Conservation (phyloP, 352 stramenopile species). For the Pythium aphanidermatum region DNA sequence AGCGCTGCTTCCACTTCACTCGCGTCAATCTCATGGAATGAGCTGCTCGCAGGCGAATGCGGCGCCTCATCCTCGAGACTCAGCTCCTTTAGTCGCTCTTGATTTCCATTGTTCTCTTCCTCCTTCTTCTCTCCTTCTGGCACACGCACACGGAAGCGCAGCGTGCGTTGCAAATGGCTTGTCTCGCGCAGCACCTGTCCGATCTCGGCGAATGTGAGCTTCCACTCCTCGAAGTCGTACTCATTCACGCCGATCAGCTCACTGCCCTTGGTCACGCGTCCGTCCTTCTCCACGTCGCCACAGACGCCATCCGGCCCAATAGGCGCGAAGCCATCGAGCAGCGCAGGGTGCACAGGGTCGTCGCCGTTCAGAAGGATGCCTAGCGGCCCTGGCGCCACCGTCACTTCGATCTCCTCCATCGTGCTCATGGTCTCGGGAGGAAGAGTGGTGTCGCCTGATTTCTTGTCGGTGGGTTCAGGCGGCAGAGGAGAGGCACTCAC, state of each 20-base stretch:
- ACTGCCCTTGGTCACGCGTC: slow-evolving; percentile 30
- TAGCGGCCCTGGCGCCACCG: slow-evolving; percentile 47
- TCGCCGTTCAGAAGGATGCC: slow-evolving; percentile 62
- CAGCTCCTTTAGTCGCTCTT: too few relatives aligned
- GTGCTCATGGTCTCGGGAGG: neutral
- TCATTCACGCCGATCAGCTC: slow-evolving; percentile 57
- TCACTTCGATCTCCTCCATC: slow-evolving; percentile 45
- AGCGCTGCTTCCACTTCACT: slow-evolving; percentile 19
- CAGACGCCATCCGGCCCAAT: slow-evolving; percentile 28
- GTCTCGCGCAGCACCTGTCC: slow-evolving; percentile 51
- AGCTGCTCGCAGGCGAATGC: slow-evolving; percentile 5
- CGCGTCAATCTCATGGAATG: slow-evolving; percentile 23
- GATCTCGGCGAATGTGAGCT: slow-evolving; percentile 51
- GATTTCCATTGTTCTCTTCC: too few relatives aligned
- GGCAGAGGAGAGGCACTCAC: neutral
- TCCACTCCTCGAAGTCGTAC: slow-evolving; percentile 38
- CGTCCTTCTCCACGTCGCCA: slow-evolving; percentile 41
- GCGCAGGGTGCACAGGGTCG: slow-evolving; percentile 18
- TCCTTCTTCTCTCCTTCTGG: slow-evolving; percentile 1
- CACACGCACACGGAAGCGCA: slow-evolving; percentile 39
- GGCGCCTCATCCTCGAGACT: too few relatives aligned
- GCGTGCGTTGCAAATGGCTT: slow-evolving; percentile 34
- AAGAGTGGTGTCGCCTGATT: neutral
- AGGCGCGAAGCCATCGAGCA: slow-evolving; percentile 64
- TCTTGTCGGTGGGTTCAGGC: too few relatives aligned